phyloP scores from a whole-genome alignment of 108 stramenopile species.

The Discostella pseudostelligera region DNA sequence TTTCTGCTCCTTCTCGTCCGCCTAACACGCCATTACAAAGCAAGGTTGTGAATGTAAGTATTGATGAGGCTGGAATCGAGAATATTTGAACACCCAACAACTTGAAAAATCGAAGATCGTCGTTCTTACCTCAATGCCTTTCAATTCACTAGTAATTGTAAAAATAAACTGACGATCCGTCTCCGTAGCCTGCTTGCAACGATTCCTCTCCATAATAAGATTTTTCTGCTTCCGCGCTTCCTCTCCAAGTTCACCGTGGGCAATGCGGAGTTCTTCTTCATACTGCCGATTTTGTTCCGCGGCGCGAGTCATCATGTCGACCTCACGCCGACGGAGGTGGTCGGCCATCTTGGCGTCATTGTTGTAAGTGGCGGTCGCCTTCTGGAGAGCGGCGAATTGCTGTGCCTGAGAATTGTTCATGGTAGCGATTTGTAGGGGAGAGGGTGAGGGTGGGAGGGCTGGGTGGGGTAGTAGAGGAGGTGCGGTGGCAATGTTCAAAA shows the following conservation, averaged over 20 bases:
- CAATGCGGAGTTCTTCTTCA: constrained; percentile 20
- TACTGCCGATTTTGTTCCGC: constrained; percentile 10
- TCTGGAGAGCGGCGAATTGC: constrained; percentile 32
- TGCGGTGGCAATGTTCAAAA: background rate
- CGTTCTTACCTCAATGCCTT: constrained; percentile 25
- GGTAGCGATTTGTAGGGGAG: background rate
- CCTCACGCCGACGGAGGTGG: constrained; percentile 31
- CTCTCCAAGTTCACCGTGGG: constrained; percentile 30
- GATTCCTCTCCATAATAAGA: constrained; percentile 16
- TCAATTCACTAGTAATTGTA: constrained; percentile 37
- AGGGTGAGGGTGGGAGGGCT: background rate
- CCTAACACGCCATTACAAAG: background rate
- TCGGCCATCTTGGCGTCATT: constrained; percentile 28
- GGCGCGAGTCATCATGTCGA: constrained; percentile 22
- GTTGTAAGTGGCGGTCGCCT: constrained; percentile 21
- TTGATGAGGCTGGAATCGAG: background rate
- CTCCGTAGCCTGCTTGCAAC: constrained; percentile 18
- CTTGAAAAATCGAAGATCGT: constrained; percentile 1
- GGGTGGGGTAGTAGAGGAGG: background rate
- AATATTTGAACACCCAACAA: background rate
- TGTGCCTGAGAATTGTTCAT: constrained; percentile 27
- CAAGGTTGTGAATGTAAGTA: background rate
- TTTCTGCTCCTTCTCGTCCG: constrained; percentile 36
- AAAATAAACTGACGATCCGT: constrained; percentile 31
- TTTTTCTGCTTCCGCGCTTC: constrained; percentile 28